Conservation (phyloP, 169 alveolate species). For the Cryptosporidium sp. region DNA sequence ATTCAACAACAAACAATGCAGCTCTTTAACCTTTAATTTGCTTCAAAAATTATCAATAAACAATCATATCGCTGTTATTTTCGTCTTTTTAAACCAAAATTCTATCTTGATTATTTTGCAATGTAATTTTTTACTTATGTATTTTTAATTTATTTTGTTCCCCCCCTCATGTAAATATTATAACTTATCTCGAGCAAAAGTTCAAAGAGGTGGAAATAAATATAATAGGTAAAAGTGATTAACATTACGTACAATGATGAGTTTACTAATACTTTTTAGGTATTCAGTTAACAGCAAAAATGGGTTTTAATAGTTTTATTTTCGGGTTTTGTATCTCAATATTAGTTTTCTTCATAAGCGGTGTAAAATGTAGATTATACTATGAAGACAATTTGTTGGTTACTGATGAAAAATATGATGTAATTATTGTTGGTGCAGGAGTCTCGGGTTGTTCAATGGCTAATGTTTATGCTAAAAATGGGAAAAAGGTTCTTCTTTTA, state of each 20-base stretch:
- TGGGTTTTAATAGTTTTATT: not conserved
- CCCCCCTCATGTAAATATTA: not conserved
- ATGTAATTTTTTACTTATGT: not conserved
- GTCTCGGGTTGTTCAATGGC: slow-evolving; percentile 74
- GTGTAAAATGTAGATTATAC: slow-evolving; percentile 22
- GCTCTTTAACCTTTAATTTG: not conserved
- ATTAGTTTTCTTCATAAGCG: not conserved
- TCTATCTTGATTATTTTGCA: not conserved
- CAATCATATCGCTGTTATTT: not conserved
- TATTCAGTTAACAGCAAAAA: not conserved
- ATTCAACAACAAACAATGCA: slow-evolving; percentile 67
- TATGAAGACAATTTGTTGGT: slow-evolving; percentile 9
- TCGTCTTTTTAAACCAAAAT: not conserved
- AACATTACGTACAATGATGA: not conserved
- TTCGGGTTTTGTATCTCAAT: not conserved
- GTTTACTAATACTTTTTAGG: not conserved
- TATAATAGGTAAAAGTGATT: not conserved
- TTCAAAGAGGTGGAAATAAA: not conserved
- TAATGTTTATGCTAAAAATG: slow-evolving; percentile 66
- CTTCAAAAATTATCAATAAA: not conserved
- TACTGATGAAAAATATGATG: slow-evolving; percentile 57
- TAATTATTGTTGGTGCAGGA: slow-evolving; percentile 72
- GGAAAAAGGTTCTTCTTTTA: slow-evolving; percentile 53
- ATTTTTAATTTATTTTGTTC: not conserved
- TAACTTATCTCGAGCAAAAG: not conserved